Percentiles rank a stretch among this genome's conserved stretches.
Evolutionary conservation across 2,329 filamentous ascomycete genomes (phyloP).

Genomic region (Colletotrichum sp.): DNA sequence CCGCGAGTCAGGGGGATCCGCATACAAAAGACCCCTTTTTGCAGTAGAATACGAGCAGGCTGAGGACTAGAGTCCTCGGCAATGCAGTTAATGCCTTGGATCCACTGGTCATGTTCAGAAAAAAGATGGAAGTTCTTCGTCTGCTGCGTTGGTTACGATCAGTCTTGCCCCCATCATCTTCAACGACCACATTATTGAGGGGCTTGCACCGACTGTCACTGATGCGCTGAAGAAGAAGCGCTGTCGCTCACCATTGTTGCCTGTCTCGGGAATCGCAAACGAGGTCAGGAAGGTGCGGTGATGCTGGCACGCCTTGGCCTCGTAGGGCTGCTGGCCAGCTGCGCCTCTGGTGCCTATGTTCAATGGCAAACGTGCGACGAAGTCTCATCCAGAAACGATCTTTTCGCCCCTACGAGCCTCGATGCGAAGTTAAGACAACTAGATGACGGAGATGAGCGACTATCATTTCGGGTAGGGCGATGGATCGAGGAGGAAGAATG

Average conservation of each 20-base stretch:
- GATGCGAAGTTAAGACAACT: not conserved
- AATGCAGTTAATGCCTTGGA: not conserved
- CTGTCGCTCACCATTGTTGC: not conserved
- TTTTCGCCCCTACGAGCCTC: not conserved
- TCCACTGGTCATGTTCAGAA: not conserved
- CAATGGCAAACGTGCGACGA: conserved; percentile 22
- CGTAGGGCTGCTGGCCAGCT: not conserved
- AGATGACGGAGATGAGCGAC: not conserved
- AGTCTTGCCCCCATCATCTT: not conserved
- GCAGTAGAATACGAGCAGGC: not conserved
- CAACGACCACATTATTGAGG: not conserved
- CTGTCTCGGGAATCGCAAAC: not conserved
- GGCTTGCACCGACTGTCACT: not conserved
- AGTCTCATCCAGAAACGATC: not conserved
- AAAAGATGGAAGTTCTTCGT: not conserved
- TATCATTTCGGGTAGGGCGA: not conserved
- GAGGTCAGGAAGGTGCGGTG: not conserved
- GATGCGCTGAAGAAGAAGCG: not conserved
- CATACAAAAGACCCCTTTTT: not conserved
- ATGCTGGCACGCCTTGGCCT: not conserved
- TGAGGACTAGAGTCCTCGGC: not conserved
- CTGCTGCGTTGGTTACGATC: not conserved
- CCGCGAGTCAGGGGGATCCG: not conserved
- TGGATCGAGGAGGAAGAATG: conserved; percentile 13
- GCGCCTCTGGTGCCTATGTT: conserved; percentile 20